phyloP scores from a whole-genome alignment of 192 early-diverging fungal genomes.

The Endogone sp. region DNA sequence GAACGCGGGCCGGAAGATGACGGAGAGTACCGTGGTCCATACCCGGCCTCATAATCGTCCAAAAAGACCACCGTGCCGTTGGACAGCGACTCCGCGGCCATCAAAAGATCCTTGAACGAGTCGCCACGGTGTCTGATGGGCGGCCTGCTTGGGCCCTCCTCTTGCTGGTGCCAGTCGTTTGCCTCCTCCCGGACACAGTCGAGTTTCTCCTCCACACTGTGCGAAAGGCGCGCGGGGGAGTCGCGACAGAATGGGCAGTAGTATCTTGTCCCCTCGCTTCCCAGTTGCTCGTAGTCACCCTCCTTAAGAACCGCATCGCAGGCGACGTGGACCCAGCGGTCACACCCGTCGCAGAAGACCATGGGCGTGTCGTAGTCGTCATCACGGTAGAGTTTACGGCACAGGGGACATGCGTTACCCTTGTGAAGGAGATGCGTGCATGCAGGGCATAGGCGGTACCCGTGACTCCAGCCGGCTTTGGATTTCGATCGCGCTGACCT shows the following conservation, averaged over 20 bases:
- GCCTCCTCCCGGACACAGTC: not conserved
- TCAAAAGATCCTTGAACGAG: constrained; percentile 13
- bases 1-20: constrained; percentile 1
- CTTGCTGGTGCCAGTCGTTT: constrained; percentile 2
- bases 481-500: not conserved
- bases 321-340: constrained; percentile 51
- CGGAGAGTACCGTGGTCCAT: constrained; percentile 15
- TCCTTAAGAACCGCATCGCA: constrained; percentile 48
- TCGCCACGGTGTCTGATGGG: not conserved
- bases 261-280: constrained; percentile 50
- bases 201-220: not conserved
- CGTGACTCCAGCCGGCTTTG: constrained; percentile 39
- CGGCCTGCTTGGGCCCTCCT: constrained; percentile 1
- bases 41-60: not conserved
- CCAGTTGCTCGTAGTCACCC: constrained; percentile 50
- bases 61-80: not conserved
- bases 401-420: constrained; percentile 53
- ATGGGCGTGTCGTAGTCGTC: constrained; percentile 48
- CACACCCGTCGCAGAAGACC: constrained; percentile 61
- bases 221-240: not conserved
- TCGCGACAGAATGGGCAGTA: constrained; percentile 49
- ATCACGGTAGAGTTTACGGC: constrained; percentile 45
- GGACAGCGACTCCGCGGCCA: constrained; percentile 14
- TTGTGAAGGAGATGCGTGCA: constrained; percentile 46
- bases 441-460: constrained; percentile 41